Evolutionary conservation across 129 eudicot species (phyloP).

Genomic region (Escallonia rubra): DNA sequence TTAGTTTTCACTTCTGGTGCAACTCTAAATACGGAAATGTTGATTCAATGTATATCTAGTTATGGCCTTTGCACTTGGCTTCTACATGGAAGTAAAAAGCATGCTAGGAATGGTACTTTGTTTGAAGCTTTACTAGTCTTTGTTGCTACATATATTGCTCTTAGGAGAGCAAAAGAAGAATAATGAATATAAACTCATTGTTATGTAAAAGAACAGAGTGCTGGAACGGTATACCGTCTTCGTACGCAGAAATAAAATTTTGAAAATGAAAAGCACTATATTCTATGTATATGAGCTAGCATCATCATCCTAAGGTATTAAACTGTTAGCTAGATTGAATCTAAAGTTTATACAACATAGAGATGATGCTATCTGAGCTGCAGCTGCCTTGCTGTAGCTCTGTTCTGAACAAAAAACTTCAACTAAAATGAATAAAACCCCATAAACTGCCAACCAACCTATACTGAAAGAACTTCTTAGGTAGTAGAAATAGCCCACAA

Average conservation of each 20-base stretch:
- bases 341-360: slow-evolving; percentile 19
- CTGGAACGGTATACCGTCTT: too few relatives aligned
- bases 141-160: too few relatives aligned
- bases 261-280: slow-evolving; percentile 3
- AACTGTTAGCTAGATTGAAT: slow-evolving; percentile 24
- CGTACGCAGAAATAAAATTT: too few relatives aligned
- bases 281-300: slow-evolving; percentile 14
- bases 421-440: slow-evolving; percentile 6
- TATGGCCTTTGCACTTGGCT: not conserved
- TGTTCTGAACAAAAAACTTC: slow-evolving; percentile 7
- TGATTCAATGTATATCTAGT: not conserved
- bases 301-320: slow-evolving; percentile 11
- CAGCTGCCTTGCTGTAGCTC: slow-evolving; percentile 15
- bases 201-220: too few relatives aligned
- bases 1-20: not conserved
- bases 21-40: not conserved
- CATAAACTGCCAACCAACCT: slow-evolving; percentile 26
- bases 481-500: slow-evolving; percentile 5
- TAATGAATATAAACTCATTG: too few relatives aligned
- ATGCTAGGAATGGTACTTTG: too few relatives aligned
- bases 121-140: too few relatives aligned
- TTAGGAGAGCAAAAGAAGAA: too few relatives aligned
- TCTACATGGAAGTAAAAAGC: too few relatives aligned
- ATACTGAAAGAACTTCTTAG: slow-evolving; percentile 16
- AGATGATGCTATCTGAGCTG: slow-evolving; percentile 9